Evolutionary conservation across 176 grass and related monocot species (phyloP).

Genomic region (Oropetium thomaeum): DNA sequence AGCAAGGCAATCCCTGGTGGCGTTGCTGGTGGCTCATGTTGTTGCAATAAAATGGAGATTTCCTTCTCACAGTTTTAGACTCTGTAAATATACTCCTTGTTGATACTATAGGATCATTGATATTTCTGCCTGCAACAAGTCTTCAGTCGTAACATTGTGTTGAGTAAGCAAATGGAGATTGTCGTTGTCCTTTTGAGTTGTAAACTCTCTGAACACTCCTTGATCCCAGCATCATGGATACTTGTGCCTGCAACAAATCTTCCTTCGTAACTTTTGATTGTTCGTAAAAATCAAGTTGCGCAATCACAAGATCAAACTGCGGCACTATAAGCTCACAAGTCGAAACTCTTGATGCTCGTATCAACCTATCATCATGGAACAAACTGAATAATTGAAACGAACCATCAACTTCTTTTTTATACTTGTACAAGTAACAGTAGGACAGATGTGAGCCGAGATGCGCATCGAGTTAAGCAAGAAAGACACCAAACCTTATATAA

Average conservation of each 20-base stretch:
- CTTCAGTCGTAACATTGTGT: not conserved
- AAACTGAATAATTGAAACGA: not conserved
- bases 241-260: no score
- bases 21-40: not conserved
- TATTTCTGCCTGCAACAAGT: not conserved
- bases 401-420: not conserved
- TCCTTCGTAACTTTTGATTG: no score
- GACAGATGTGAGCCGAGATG: not conserved
- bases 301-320: not conserved
- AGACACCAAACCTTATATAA: not conserved
- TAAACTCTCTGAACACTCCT: no score
- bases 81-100: slow-evolving; percentile 20
- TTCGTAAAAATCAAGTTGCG: not conserved
- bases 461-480: not conserved
- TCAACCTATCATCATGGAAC: not conserved
- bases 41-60: not conserved
- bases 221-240: no score
- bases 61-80: not conserved
- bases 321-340: not conserved
- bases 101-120: not conserved
- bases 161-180: not conserved
- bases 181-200: no score
- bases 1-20: not conserved
- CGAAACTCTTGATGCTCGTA: not conserved
- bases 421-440: not conserved